phyloP scores from a whole-genome alignment of 345 rosid genomes.

The Hibiscus syriacus region DNA sequence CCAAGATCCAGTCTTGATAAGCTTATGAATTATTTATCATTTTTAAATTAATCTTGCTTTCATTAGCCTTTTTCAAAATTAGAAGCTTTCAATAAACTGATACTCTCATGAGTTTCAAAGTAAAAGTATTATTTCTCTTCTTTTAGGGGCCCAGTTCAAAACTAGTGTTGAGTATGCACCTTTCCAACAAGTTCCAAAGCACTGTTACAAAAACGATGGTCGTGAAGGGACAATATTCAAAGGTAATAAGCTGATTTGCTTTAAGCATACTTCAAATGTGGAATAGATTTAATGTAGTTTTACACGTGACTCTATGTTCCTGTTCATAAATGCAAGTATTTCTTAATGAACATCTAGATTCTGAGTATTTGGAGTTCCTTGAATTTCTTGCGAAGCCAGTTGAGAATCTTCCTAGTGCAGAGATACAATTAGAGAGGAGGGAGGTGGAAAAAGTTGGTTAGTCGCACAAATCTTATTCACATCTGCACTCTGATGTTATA shows the following conservation, averaged over 20 bases:
- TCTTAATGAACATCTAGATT: conserved; percentile 43
- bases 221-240: conserved; percentile 48
- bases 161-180: conserved; percentile 71
- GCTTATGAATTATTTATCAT: background rate
- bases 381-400: conserved; percentile 63
- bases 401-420: conserved; percentile 75
- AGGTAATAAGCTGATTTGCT: conserved; percentile 6
- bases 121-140: background rate
- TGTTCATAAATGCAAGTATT: conserved; percentile 15
- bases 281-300: conserved; percentile 7
- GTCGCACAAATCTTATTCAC: conserved; percentile 10
- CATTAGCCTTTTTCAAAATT: background rate
- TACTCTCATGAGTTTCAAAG: background rate
- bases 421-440: conserved; percentile 59
- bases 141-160: conserved; percentile 37
- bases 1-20: background rate
- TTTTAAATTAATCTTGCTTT: background rate
- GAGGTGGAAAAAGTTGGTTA: conserved; percentile 67
- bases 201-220: conserved; percentile 48
- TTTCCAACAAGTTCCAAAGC: conserved; percentile 15
- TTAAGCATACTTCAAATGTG: background rate
- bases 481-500: background rate
- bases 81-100: background rate
- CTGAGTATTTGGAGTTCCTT: conserved; percentile 73
- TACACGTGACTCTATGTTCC: conserved; percentile 4